phyloP scores from a whole-genome alignment of 179 eudicot genomes.

The Vitellaria paradoxa region DNA sequence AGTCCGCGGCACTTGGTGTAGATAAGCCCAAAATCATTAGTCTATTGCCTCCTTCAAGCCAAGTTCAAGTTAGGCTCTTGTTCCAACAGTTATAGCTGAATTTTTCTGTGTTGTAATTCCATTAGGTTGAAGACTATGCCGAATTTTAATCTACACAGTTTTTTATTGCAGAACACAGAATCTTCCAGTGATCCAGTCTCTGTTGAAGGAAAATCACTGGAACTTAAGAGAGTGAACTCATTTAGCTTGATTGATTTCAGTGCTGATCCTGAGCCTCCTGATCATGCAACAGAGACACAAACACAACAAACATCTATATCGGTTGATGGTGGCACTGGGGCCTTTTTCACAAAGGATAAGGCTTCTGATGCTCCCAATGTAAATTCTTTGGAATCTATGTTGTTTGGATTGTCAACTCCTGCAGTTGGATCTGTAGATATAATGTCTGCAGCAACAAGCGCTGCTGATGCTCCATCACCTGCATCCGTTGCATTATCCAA shows the following conservation, averaged over 20 bases:
- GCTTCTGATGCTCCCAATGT: conserved; percentile 18
- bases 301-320: conserved; percentile 14
- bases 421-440: conserved; percentile 12
- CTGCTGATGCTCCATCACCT: conserved; percentile 15
- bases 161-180: conserved; percentile 19
- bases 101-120: neutral
- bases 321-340: conserved; percentile 14
- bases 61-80: neutral
- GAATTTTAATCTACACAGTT: neutral
- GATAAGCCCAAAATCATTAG: neutral
- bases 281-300: conserved; percentile 13
- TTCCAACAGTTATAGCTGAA: neutral
- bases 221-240: conserved; percentile 9
- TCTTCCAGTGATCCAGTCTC: conserved; percentile 13
- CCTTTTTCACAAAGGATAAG: conserved; percentile 10
- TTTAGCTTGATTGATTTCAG: conserved; percentile 36
- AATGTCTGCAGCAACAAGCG: conserved; percentile 16
- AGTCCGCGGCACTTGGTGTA: neutral
- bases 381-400: conserved; percentile 29
- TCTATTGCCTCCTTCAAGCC: neutral
- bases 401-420: conserved; percentile 29
- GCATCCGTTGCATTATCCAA: conserved; percentile 10
- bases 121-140: conserved; percentile 23
- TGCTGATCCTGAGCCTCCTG: conserved; percentile 17
- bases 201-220: conserved; percentile 17